phyloP scores from a whole-genome alignment of 1,139 yeast genomes.

The Candida tunisiensis region DNA sequence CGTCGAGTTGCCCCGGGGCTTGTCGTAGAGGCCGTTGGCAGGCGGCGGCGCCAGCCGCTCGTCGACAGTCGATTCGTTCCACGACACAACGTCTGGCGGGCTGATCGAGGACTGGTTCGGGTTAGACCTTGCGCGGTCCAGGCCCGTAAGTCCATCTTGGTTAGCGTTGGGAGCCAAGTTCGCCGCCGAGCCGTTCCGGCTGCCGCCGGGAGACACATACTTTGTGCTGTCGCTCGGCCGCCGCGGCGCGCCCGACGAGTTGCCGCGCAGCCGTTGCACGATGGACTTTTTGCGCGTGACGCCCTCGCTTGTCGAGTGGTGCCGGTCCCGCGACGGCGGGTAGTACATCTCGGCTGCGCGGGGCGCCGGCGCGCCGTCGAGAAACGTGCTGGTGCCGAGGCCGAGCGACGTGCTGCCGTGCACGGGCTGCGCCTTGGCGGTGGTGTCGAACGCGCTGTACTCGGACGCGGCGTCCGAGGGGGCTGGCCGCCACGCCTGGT shows the following conservation, averaged over 20 bases:
- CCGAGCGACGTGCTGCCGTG: constrained; percentile 83
- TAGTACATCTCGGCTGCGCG: constrained; percentile 28
- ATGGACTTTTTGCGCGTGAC: constrained; percentile 43
- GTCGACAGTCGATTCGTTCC: too few species aligned
- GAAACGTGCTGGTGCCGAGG: constrained; percentile 74
- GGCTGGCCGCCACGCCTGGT: too few species aligned
- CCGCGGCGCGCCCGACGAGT: constrained; percentile 6
- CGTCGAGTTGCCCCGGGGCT: too few species aligned
- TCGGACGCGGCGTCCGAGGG: constrained; percentile 2
- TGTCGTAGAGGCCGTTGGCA: too few species aligned
- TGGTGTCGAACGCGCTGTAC: constrained; percentile 39
- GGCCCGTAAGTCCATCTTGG: neutral
- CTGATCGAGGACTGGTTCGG: neutral
- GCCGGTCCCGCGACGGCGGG: too few species aligned
- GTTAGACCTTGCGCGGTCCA: neutral
- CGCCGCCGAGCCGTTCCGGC: constrained; percentile 3
- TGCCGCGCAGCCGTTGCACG: constrained; percentile 41
- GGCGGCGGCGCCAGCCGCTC: too few species aligned
- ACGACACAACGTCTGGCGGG: too few species aligned
- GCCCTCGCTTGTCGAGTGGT: constrained; percentile 17
- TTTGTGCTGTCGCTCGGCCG: constrained; percentile 3
- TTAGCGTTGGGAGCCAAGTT: constrained; percentile 1
- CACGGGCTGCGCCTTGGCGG: constrained; percentile 47
- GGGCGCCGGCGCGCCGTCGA: constrained; percentile 96
- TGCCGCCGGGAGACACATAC: too few species aligned